Percentiles rank a stretch among this genome's conserved stretches.
These are phyloP conservation scores for Quercus gilva DNA, from an alignment of 306 rosid genomes.

Conservation along the genomic window DNA sequence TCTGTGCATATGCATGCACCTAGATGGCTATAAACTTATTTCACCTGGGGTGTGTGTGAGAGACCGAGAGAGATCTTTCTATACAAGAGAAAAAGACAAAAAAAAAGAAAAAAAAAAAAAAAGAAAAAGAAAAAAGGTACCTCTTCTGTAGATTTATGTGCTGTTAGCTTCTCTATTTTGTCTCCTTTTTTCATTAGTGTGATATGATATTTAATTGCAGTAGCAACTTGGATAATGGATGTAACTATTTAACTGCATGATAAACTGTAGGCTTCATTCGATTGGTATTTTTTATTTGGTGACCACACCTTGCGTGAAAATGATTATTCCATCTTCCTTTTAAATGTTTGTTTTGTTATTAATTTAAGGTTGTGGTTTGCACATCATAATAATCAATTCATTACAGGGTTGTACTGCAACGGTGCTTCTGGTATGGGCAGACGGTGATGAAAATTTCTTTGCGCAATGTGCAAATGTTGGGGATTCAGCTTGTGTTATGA, in stretches of 20 bases:
- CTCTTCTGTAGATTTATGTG: background rate
- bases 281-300: background rate
- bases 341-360: background rate
- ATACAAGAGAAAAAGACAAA: background rate
- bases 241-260: background rate
- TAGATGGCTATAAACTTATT: background rate
- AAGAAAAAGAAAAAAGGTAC: background rate
- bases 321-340: background rate
- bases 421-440: slow-evolving; percentile 87
- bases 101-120: background rate
- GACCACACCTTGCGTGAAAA: background rate
- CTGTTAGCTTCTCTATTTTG: background rate
- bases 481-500: slow-evolving; percentile 84
- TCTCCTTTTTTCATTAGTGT: background rate
- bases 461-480: slow-evolving; percentile 98
- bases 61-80: too few species aligned
- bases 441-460: slow-evolving; percentile 54
- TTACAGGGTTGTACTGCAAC: slow-evolving; percentile 99
- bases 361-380: slow-evolving; percentile 18
- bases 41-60: background rate
- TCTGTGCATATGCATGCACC: background rate
- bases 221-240: background rate
- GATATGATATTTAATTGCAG: background rate
- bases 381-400: slow-evolving; percentile 22
- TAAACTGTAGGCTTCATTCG: background rate